Evolutionary conservation across 169 alveolate genomes (phyloP), one percentile per base, ranked within the genome.

Genomic region (Ichthyophthirius multifiliis): DNA sequence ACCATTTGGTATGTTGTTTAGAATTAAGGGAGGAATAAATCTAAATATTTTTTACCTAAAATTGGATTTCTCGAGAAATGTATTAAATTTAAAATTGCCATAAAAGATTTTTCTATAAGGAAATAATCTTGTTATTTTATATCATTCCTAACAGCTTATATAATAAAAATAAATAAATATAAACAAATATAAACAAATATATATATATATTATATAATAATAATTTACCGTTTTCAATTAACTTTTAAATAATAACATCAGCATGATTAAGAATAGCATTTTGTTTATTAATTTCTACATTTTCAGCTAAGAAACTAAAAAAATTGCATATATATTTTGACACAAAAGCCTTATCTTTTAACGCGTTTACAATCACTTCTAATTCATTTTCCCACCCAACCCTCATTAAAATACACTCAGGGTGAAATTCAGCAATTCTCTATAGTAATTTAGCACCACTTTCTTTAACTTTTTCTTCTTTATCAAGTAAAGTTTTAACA

Each of bases 371-470:
- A 39, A 67, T 67, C 5, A 41, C 32, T 6, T n/a, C 23, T 7
- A 67, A 44, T 18, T 67, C 77, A 15, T 4, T n/a, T 13, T 30
- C 13, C 6, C 35, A 35, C 2, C 41, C 18, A 2, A 12, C 12
- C 31, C 46, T 35, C 7, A 34, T 35, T 31, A 67, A 37, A 41
- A 67, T n/a, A 2, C 35, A n/a, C 18, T 67, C 41, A 31, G 77
- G 77, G 45, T 67, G 62, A 34, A 35, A 67, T 18, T 67, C 77
- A 9, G 63, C 48, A 9, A 23, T 20, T 44, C 41, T 67, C 7
- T 47, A n/a, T 1, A 67, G 16, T 7, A 67, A 67, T 39, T 67
- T 67, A 13, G 77, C 77, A 67, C 55, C 77, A 67, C 63, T 67
- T 39, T 67, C 43, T n/a, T 55, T 2, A 23, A 55, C 71, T 27